Percentiles rank a stretch among this genome's conserved stretches.
phyloP scores from a whole-genome alignment of 345 rosid species.

The Citrus unshiu region DNA sequence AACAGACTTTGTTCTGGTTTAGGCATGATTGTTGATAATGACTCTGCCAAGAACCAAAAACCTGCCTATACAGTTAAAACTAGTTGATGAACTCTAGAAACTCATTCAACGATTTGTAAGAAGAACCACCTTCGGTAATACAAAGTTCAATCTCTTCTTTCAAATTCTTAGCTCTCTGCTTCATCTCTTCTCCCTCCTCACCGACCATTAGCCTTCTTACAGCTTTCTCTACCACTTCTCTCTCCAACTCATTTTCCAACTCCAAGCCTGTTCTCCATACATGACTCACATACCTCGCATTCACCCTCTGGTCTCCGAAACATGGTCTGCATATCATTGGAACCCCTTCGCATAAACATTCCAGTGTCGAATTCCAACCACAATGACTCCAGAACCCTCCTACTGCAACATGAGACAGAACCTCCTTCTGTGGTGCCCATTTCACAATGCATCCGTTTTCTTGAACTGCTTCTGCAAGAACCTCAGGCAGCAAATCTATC shows the following conservation, averaged over 20 bases:
- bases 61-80: too few species aligned
- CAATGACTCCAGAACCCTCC: slow-evolving; percentile 15
- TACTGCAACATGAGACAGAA: neutral
- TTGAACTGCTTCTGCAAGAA: neutral
- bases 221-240: neutral
- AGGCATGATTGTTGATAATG: neutral
- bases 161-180: neutral
- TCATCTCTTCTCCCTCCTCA: slow-evolving; percentile 6
- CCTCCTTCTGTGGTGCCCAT: slow-evolving; percentile 6
- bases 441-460: neutral
- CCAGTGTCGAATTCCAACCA: slow-evolving; percentile 5
- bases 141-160: slow-evolving; percentile 3
- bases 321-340: slow-evolving; percentile 5
- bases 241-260: neutral
- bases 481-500: neutral
- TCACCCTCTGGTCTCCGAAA: neutral
- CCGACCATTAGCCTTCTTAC: neutral
- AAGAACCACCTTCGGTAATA: slow-evolving; percentile 8
- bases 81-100: slow-evolving; percentile 4
- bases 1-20: too few species aligned
- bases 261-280: slow-evolving; percentile 1
- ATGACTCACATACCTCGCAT: neutral
- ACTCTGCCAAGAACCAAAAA: neutral
- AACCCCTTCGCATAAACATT: slow-evolving; percentile 6
- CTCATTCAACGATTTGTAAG: slow-evolving; percentile 9